Percentiles rank a stretch among this genome's conserved stretches.
Conservation (phyloP, 1,284 basidiomycete genomes). For the Pyrrhoderma lamaoense region DNA sequence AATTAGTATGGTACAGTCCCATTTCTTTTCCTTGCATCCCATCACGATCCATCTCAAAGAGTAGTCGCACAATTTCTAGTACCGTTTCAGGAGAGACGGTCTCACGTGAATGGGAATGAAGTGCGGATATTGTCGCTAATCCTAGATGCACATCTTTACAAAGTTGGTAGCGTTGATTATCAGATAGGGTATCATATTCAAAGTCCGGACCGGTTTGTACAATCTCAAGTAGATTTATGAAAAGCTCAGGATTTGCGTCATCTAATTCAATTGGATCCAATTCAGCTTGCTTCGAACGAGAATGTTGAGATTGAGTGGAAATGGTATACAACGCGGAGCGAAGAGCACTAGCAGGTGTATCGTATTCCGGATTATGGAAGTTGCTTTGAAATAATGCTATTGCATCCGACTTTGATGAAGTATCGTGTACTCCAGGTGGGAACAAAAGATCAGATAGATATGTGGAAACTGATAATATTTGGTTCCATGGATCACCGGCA, state of each 20-base stretch:
- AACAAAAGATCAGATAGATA: conserved; percentile 53
- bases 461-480: conserved; percentile 58
- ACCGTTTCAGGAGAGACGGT: conserved; percentile 45
- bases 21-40: conserved; percentile 33
- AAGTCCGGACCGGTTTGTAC: conserved; percentile 41
- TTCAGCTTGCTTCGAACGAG: too few relatives aligned
- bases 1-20: conserved; percentile 48
- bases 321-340: conserved; percentile 47
- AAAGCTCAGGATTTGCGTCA: conserved; percentile 29
- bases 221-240: conserved; percentile 54
- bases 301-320: conserved; percentile 11
- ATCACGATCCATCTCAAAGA: conserved; percentile 48
- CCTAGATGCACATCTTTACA: conserved; percentile 49
- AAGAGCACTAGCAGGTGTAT: conserved; percentile 52
- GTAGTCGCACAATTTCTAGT: conserved; percentile 53
- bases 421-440: conserved; percentile 24
- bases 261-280: too few relatives aligned
- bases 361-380: conserved; percentile 56
- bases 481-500: conserved; percentile 62
- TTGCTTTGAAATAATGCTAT: conserved; percentile 51
- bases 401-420: background rate
- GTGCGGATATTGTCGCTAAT: conserved; percentile 23
- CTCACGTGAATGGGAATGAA: conserved; percentile 31
- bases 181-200: conserved; percentile 38
- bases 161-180: conserved; percentile 40